Evolutionary conservation across 169 alveolate species (phyloP).

Genomic region (Plasmodium gaboni): DNA sequence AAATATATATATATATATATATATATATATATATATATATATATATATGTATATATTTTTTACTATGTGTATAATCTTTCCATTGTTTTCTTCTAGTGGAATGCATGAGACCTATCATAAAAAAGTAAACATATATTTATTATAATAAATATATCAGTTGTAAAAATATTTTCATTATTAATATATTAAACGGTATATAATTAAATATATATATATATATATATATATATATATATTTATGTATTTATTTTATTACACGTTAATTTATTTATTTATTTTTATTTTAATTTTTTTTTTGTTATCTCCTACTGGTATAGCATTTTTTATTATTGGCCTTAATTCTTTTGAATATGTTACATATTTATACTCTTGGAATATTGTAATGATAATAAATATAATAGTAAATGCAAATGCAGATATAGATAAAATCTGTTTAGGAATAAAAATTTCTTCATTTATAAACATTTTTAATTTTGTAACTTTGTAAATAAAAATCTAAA

Average conservation of each 20-base stretch:
- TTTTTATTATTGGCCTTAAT: conserved; percentile 72
- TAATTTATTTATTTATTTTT: too few species aligned
- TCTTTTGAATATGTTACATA: conserved; percentile 72
- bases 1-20: too few species aligned
- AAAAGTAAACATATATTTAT: background rate
- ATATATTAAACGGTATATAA: too few species aligned
- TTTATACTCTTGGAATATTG: conserved; percentile 57
- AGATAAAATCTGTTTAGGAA: conserved; percentile 68
- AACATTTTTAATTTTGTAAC: conserved; percentile 46
- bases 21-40: too few species aligned
- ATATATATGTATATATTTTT: background rate
- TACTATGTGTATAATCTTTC: conserved; percentile 72
- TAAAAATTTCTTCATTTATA: conserved; percentile 56
- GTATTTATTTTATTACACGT: too few species aligned
- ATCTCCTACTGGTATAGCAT: conserved; percentile 64
- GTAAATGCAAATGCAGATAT: conserved; percentile 66
- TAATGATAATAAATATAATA: conserved; percentile 35
- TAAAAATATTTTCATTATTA: too few species aligned
- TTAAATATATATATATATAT: too few species aligned
- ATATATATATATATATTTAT: too few species aligned
- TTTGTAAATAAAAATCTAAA: background rate
- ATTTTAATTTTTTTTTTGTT: too few species aligned
- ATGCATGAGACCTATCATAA: conserved; percentile 63
- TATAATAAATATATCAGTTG: too few species aligned
- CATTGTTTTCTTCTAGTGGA: conserved; percentile 72